phyloP scores from a whole-genome alignment of 768 basidiomycete species.

The Hortiboletus campestris region DNA sequence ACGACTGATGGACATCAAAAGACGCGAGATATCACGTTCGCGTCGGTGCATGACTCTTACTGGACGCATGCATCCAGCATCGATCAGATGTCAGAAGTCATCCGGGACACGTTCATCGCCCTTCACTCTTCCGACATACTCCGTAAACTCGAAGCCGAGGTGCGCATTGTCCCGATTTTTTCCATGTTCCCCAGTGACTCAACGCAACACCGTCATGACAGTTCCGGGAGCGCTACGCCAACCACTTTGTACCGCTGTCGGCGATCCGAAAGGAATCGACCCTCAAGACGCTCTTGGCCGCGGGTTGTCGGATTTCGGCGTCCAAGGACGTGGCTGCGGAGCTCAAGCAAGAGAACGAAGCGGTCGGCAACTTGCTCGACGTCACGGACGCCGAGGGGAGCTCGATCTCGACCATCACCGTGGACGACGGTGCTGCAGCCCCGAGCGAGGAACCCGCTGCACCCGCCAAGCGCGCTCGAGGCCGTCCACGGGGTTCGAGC shows the following conservation, averaged over 20 bases:
- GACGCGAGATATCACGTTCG: conserved; percentile 79
- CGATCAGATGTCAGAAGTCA: conserved; percentile 84
- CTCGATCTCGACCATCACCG: conserved; percentile 27
- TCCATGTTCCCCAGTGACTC: neutral
- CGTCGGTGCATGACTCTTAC: conserved; percentile 98
- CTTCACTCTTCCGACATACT: conserved; percentile 89
- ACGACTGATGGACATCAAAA: conserved; percentile 29
- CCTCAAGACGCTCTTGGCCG: conserved; percentile 39
- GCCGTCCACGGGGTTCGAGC: conserved; percentile 20
- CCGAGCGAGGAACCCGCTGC: neutral
- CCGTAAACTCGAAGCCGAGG: conserved; percentile 68
- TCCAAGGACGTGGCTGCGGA: conserved; percentile 40
- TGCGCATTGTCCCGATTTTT: conserved; percentile 22
- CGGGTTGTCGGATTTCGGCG: conserved; percentile 46
- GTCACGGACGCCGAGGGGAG: conserved; percentile 37
- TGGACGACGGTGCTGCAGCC: conserved; percentile 3
- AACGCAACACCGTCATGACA: conserved; percentile 24
- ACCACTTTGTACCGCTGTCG: conserved; percentile 61
- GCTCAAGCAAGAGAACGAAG: conserved; percentile 13
- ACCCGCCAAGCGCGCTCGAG: conserved; percentile 13
- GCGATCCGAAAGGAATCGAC: conserved; percentile 40
- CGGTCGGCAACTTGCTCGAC: conserved; percentile 36
- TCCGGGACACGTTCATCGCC: conserved; percentile 91
- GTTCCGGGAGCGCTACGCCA: conserved; percentile 78
- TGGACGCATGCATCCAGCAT: conserved; percentile 94